Base-by-base conservation (phyloP, 352 stramenopile genomes). In the Hyaloperonospora brassicae region DNA sequence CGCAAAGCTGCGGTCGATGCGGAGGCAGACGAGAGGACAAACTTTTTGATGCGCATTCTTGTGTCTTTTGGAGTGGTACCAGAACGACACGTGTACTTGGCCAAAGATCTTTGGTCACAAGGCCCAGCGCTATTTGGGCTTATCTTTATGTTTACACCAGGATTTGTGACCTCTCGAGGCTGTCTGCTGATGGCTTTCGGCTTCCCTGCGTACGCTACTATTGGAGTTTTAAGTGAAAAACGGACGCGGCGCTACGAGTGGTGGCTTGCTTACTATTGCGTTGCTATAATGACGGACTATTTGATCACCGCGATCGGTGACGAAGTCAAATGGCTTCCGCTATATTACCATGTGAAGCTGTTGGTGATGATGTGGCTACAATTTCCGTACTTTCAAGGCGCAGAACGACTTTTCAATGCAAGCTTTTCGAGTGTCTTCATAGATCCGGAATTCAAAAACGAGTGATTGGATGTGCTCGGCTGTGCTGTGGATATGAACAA, bases 311-410 rank as follows among this genome's bases (percentile, higher is more conserved):
- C 76, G 23, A 52, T 91, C 17, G 71, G 58, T 48, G 49, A 64
- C 35, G 72, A 72, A 44, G 64, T 95, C 23, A 67, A 55, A 47
- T 95, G 86, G 86, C 60, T 95, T 25, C 86, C 86, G 46, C 59
- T 95, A 23, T 93, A 89, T 61, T 91, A 88, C 55, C 86, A 95
- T 59, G 62, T 48, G n/a, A 93, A 94, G 66, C 50, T 95, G 56
- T 51, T 90, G 22, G 57, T 80, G 35, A 78, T 92, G 65, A 76
- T 95, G 66, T 95, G 82, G 81, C 82, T 95, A 11, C 86, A 95
- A 63, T 92, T 95, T 57, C 86, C 86, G 35, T 95, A 95, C 67
- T 95, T 95, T 54, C 83, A 84, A 38, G 86, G 86, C 12, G 84
- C 83, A 0, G 68, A 93, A 51, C 68, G 65, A 40, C 81, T 95